These are phyloP conservation scores for Chlamydomonas asymmetrica DNA, from an alignment of 139 green algal species.

Conservation along the genomic window DNA sequence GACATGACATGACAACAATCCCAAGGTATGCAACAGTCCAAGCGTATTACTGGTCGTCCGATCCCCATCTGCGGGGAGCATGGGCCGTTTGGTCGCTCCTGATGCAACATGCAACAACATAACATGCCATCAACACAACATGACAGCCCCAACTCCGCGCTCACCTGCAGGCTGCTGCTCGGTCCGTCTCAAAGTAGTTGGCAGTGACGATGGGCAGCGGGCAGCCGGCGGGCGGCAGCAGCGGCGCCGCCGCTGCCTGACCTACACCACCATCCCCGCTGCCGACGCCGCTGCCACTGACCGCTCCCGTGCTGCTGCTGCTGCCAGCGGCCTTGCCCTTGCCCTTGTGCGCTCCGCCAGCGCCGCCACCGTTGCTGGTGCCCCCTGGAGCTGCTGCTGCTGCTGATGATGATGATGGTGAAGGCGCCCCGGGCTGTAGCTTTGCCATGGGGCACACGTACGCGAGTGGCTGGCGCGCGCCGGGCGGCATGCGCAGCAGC, in stretches of 20 bases:
- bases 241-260: neutral
- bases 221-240: slow-evolving; percentile 4
- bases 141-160: too few species aligned
- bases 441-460: slow-evolving; percentile 11
- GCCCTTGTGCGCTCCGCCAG: neutral
- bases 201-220: slow-evolving; percentile 7
- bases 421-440: neutral
- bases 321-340: too few species aligned
- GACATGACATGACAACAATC: too few species aligned
- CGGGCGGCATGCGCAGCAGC: slow-evolving; percentile 18
- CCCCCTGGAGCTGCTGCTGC: slow-evolving; percentile 6
- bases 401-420: slow-evolving; percentile 17
- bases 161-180: slow-evolving; percentile 5
- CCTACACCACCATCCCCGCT: too few species aligned
- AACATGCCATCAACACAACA: too few species aligned
- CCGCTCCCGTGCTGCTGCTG: too few species aligned
- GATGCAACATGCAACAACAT: too few species aligned
- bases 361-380: slow-evolving; percentile 22
- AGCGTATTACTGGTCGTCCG: too few species aligned
- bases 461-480: neutral
- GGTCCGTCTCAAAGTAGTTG: slow-evolving; percentile 11
- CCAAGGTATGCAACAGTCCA: too few species aligned
- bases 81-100: too few species aligned
- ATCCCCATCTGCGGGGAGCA: too few species aligned
- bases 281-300: slow-evolving; percentile 6